Base-by-base conservation (phyloP, 768 basidiomycete genomes). In the Termitomyces sp. region DNA sequence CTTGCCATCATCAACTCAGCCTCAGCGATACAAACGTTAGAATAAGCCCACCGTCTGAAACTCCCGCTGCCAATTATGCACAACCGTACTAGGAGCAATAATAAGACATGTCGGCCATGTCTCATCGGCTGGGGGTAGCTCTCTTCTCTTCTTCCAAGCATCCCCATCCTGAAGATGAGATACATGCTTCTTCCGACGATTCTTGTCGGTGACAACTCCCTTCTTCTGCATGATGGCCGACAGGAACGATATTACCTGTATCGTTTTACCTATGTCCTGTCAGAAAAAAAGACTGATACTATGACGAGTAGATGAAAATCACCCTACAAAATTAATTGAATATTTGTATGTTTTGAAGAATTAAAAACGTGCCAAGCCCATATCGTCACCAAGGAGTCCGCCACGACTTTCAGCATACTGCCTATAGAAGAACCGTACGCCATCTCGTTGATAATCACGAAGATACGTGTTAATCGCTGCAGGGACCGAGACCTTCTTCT, bases 331-430 rank as follows among this genome's bases (percentile, higher is more conserved):
- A 57, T n/a, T 44, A n/a, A 33, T 47, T 45, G 4, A 36, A 30
- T 6, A 13, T 20, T 18, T 4, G 9, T 31, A 47, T n/a, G n/a
- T 12, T 42, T 24, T 27, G 2, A 8, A 18, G 4, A 20, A n/a
- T 30, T 31, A 39, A 12, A 57, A 20, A 68, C 73, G 65, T 65
- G 87, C 86, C 61, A 88, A 76, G 63, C 93, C 96, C 96, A 98
- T 98, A 67, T 98, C 96, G 69, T 98, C 96, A 6, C 96, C 96
- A 4, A 98, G 79, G 12, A 98, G 69, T 0, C 89, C 95, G 0
- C 96, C 96, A 46, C 78, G 76, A 0, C 79, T 81, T 63, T 87
- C 75, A 31, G 76, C 71, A 68, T 89, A 97, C 48, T 86, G 80
- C 15, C 81, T 76, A 73, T 83, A 97, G 51, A 98, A 81, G 72